These are phyloP conservation scores for Pyrenophora teres DNA, from an alignment of 2,329 filamentous ascomycete genomes.

Conservation along the genomic window DNA sequence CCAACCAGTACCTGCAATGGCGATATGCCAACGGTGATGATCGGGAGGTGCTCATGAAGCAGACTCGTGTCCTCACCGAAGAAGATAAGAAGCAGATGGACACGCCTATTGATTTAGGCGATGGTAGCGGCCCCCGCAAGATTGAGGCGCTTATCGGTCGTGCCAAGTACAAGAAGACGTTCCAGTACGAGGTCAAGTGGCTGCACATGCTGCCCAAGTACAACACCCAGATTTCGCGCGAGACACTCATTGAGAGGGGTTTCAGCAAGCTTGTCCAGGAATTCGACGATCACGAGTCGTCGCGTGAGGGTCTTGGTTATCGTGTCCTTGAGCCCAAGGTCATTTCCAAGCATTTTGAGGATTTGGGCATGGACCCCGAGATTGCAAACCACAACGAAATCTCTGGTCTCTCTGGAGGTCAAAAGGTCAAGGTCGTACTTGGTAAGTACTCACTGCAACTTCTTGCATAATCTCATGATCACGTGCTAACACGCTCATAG, in stretches of 20 bases:
- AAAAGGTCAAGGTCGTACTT: constrained; percentile 99
- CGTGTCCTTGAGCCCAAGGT: constrained; percentile 89
- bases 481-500: constrained; percentile 43
- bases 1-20: constrained; percentile 99
- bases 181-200: constrained; percentile 99
- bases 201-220: constrained; percentile 82
- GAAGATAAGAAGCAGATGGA: constrained; percentile 91
- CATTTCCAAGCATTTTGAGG: constrained; percentile 98
- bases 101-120: constrained; percentile 80
- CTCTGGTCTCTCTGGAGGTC: constrained; percentile 89
- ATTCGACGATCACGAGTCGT: constrained; percentile 98
- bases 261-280: constrained; percentile 96
- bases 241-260: constrained; percentile 83
- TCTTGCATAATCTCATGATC: not conserved
- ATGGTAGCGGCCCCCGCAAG: constrained; percentile 76
- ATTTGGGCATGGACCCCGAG: constrained; percentile 92
- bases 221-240: constrained; percentile 91
- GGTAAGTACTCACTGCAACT: constrained; percentile 45
- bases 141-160: constrained; percentile 91
- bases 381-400: constrained; percentile 99
- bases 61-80: constrained; percentile 85
- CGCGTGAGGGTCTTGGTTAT: constrained; percentile 97
- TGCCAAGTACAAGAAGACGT: constrained; percentile 98
- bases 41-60: constrained; percentile 95
- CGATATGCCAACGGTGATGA: constrained; percentile 97